phyloP scores from a whole-genome alignment of 2,329 filamentous ascomycete species.

The Xylariales sp. region DNA sequence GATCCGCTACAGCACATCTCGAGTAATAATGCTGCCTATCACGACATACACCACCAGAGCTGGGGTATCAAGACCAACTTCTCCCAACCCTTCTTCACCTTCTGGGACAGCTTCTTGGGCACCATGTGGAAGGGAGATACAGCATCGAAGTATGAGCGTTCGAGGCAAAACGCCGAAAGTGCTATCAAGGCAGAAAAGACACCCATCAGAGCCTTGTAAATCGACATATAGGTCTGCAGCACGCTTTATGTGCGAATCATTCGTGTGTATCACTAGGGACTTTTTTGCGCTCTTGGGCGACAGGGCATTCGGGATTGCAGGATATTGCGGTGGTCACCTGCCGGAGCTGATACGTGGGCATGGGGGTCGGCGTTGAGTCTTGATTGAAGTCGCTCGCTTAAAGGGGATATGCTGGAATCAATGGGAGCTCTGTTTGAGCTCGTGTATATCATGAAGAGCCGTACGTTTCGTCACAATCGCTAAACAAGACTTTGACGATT shows the following conservation, averaged over 20 bases:
- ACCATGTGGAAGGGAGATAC: constrained; percentile 76
- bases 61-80: constrained; percentile 99
- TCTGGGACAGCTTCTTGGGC: constrained; percentile 81
- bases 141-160: constrained; percentile 35
- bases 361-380: constrained; percentile 5
- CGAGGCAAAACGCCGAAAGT: constrained; percentile 36
- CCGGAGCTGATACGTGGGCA: neutral
- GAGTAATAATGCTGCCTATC: constrained; percentile 92
- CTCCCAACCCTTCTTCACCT: constrained; percentile 87
- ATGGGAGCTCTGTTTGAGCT: no score
- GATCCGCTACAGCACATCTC: constrained; percentile 90
- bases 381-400: neutral
- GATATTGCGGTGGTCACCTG: constrained; percentile 4
- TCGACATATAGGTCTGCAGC: neutral
- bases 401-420: neutral
- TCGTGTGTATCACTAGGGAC: constrained; percentile 7
- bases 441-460: no score
- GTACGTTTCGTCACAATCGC: constrained; percentile 1
- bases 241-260: constrained; percentile 7
- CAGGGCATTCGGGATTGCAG: no score
- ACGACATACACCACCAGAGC: constrained; percentile 97
- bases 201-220: constrained; percentile 11
- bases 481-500: no score
- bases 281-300: constrained; percentile 6
- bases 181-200: constrained; percentile 43